These are phyloP conservation scores for Coleophoma eucalyptorum DNA, from an alignment of 2,329 filamentous ascomycete genomes.

Conservation along the genomic window DNA sequence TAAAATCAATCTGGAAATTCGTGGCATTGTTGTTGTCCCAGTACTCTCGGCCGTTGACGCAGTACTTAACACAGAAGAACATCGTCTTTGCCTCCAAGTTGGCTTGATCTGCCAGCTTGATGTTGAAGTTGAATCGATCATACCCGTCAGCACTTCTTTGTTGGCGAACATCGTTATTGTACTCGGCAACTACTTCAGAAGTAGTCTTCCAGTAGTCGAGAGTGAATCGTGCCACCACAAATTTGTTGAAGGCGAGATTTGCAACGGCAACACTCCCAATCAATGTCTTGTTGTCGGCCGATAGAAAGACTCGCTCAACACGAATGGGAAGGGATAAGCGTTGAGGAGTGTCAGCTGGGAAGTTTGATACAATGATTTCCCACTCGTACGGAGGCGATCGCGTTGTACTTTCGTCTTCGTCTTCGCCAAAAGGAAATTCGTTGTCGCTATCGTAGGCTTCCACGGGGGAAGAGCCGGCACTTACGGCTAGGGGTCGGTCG, in stretches of 20 bases:
- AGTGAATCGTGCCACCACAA: conserved; percentile 88
- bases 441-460: conserved; percentile 82
- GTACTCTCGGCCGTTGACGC: conserved; percentile 76
- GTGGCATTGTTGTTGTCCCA: conserved; percentile 90
- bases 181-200: conserved; percentile 90
- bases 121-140: conserved; percentile 91
- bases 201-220: conserved; percentile 99
- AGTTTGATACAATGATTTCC: conserved; percentile 84
- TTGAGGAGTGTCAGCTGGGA: conserved; percentile 63
- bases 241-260: conserved; percentile 87
- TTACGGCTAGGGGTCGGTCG: conserved; percentile 92
- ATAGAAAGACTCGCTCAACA: conserved; percentile 83
- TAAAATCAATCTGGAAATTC: conserved; percentile 95
- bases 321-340: conserved; percentile 67
- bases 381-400: conserved; percentile 65
- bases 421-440: conserved; percentile 79
- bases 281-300: conserved; percentile 80
- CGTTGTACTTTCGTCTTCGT: conserved; percentile 27
- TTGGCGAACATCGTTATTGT: conserved; percentile 70
- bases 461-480: conserved; percentile 85
- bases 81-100: conserved; percentile 92
- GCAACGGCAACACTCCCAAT: conserved; percentile 80
- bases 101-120: conserved; percentile 86
- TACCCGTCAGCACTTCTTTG: conserved; percentile 63
- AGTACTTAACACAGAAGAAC: conserved; percentile 88